phyloP scores from a whole-genome alignment of 768 basidiomycete species.

The Auriscalpium orientale region DNA sequence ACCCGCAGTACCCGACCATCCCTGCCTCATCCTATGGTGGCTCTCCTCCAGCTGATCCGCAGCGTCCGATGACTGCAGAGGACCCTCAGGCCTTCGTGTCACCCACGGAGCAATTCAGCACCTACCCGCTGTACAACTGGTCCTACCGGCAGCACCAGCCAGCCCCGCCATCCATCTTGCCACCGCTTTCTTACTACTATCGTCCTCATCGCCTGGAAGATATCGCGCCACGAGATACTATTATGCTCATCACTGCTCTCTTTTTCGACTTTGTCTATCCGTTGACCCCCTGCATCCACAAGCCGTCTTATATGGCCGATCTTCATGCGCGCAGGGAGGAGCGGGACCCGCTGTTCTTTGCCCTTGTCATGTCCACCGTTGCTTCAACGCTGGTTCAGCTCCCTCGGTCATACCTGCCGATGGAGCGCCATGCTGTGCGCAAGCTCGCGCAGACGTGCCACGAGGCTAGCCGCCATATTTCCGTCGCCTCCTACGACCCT shows the following conservation, averaged over 20 bases:
- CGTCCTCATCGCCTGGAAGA: constrained; percentile 74
- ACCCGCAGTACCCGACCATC: constrained; percentile 43
- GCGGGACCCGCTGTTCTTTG: constrained; percentile 83
- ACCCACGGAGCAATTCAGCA: constrained; percentile 48
- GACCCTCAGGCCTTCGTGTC: constrained; percentile 32
- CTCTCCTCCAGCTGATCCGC: constrained; percentile 31
- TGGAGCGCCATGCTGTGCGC: constrained; percentile 78
- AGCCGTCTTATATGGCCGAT: constrained; percentile 89
- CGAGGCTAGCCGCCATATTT: constrained; percentile 76
- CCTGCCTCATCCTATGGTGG: constrained; percentile 31
- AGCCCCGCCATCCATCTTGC: constrained; percentile 33
- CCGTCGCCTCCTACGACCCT: constrained; percentile 75
- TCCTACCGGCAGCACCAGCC: constrained; percentile 60
- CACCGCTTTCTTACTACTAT: constrained; percentile 66
- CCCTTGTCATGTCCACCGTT: constrained; percentile 83
- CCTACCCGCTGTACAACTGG: constrained; percentile 65
- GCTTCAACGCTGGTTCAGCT: constrained; percentile 85
- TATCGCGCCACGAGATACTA: constrained; percentile 73
- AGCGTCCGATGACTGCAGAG: constrained; percentile 31
- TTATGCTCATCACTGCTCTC: constrained; percentile 74
- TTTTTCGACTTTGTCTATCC: constrained; percentile 95
- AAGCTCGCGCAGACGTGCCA: constrained; percentile 78
- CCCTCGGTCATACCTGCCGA: constrained; percentile 80
- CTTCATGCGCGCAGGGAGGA: constrained; percentile 74
- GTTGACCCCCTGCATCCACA: constrained; percentile 85